phyloP scores from a whole-genome alignment of 2,329 filamentous ascomycete species.

The Cadophora luteo-olivacea region DNA sequence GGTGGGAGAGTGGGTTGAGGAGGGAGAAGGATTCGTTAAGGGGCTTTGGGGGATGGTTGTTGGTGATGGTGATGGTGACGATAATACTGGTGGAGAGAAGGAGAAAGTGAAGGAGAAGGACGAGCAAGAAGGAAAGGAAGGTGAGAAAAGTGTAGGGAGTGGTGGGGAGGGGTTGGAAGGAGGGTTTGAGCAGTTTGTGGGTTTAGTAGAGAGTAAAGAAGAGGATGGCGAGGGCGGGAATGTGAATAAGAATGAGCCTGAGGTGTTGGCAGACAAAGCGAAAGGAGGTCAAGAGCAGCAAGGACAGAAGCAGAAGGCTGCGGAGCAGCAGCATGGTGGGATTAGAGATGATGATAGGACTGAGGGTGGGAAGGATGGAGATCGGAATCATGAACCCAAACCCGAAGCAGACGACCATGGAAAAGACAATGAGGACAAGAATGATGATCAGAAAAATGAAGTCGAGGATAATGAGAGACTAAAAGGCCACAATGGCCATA shows the following conservation, averaged over 20 bases:
- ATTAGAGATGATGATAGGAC: too few relatives aligned
- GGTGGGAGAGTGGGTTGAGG: constrained; percentile 35
- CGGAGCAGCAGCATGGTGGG: not conserved
- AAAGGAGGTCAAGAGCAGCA: not conserved
- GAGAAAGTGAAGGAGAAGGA: not conserved
- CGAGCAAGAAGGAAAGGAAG: too few relatives aligned
- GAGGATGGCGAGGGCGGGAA: not conserved
- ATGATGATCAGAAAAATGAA: not conserved
- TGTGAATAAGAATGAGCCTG: not conserved
- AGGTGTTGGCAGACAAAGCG: too few relatives aligned
- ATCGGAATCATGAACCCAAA: too few relatives aligned
- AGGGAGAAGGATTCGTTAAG: not conserved
- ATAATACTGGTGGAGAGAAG: too few relatives aligned
- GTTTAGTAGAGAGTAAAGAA: too few relatives aligned
- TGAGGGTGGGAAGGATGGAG: too few relatives aligned
- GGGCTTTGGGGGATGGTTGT: constrained; percentile 6
- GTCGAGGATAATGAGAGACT: not conserved
- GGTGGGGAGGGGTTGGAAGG: too few relatives aligned
- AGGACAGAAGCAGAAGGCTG: not conserved
- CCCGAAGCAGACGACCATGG: too few relatives aligned
- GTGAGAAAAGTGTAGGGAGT: too few relatives aligned
- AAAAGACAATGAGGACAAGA: not conserved
- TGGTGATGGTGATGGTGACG: not conserved
- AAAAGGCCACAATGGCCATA: too few relatives aligned
- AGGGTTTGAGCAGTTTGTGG: too few relatives aligned